Base-by-base conservation (phyloP, 2,329 filamentous ascomycete genomes). In the Xylariomycetidae sp. region DNA sequence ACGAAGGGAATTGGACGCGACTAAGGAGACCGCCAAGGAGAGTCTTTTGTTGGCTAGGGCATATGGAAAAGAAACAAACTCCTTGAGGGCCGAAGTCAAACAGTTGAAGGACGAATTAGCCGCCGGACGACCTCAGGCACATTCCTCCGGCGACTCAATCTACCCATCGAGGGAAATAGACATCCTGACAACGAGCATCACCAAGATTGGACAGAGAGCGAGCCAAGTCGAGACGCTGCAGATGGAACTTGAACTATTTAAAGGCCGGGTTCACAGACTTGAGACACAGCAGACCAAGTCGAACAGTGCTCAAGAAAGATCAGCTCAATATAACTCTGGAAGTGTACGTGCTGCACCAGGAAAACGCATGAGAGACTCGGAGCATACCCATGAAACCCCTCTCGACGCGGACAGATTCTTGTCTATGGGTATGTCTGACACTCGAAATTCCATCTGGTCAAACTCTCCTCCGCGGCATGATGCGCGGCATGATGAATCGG, bases 171-270 rank as follows among this genome's bases (percentile, higher is more conserved):
- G 46, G 28, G 62, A 64, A 25, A 48, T 67, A 8, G 62, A 66
- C 29, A 63, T 66, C 8, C 52, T 66, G 18, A 55, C 60, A 2
- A 57, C 41, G 33, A 63, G 48, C 35, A 59, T 66, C 17, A 53
- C 60, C 22, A 63, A 58, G 35, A 59, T 66, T 16, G 53, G 58
- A 11, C 53, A 56, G 38, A 53, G 56, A 22, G 59, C 61, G 15
- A 62, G 51, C 34, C 57, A 63, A 31, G 51, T 66, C 8, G 62
- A 66, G 33, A 56, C 50, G 6, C 43, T 66, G 15, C 59, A 62
- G 42, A 67, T 65, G 61, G 63, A 66, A 36, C 53, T 65, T 26
- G 54, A 64, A 25, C 50, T 67, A 3, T 51, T 66, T 34, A 62
- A 61, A 39, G 53, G 54, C 4, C 49, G 60, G 6, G 35, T 65